Evolutionary conservation across 73 alveolate genomes (phyloP).

Genomic region (Tetrahymena malaccensis): DNA sequence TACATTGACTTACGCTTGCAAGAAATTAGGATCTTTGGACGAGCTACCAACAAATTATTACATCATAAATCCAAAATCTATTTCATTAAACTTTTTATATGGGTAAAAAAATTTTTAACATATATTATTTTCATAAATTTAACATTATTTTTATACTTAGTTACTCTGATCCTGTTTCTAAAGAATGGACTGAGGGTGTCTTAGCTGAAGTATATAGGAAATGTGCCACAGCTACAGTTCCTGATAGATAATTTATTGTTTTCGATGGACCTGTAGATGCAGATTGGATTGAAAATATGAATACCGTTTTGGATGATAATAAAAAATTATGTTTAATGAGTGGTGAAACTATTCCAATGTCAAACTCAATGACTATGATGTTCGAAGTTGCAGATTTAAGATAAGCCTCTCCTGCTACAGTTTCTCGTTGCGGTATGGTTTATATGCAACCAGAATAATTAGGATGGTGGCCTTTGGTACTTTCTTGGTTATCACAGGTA

Average conservation of each 20-base stretch:
- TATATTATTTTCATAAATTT: no score
- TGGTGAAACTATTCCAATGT: slow-evolving; percentile 87
- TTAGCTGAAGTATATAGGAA: slow-evolving; percentile 64
- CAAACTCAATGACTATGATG: slow-evolving; percentile 86
- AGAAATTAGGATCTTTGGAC: slow-evolving; percentile 27
- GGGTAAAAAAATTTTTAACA: slow-evolving; percentile 1
- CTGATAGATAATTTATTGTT: slow-evolving; percentile 52
- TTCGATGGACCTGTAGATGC: slow-evolving; percentile 98
- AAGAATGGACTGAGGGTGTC: slow-evolving; percentile 62
- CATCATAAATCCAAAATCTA: slow-evolving; percentile 49
- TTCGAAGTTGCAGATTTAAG: slow-evolving; percentile 86
- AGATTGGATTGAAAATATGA: slow-evolving; percentile 95
- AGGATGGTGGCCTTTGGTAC: slow-evolving; percentile 60
- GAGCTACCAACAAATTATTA: slow-evolving; percentile 54
- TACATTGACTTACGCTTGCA: slow-evolving; percentile 55
- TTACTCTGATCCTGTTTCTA: slow-evolving; percentile 53
- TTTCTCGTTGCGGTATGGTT: slow-evolving; percentile 97
- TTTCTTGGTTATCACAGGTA: not conserved
- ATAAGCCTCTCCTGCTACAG: slow-evolving; percentile 98
- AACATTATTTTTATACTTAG: not conserved
- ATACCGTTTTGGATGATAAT: slow-evolving; percentile 96
- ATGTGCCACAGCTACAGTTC: slow-evolving; percentile 47
- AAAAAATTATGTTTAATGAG: slow-evolving; percentile 89
- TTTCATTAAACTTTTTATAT: slow-evolving; percentile 36
- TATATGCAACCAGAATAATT: slow-evolving; percentile 84